Conservation (phyloP, 345 rosid genomes). For the Lumnitzera racemosa region DNA sequence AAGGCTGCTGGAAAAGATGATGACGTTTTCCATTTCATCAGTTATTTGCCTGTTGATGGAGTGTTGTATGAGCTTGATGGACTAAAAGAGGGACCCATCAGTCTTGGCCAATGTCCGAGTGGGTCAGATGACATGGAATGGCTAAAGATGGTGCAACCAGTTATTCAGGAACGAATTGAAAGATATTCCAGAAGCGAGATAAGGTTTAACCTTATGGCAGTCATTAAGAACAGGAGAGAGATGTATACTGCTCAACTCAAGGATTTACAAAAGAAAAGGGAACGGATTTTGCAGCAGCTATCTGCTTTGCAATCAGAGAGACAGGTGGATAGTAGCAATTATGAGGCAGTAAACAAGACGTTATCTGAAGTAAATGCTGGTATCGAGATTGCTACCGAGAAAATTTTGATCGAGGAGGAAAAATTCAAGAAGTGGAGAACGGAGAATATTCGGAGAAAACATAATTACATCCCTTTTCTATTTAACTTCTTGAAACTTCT, state of each 20-base stretch:
- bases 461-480: slow-evolving; percentile 92
- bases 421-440: slow-evolving; percentile 96
- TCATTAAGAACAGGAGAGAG: slow-evolving; percentile 84
- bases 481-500: slow-evolving; percentile 96
- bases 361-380: slow-evolving; percentile 63
- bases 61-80: slow-evolving; percentile 96
- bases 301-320: slow-evolving; percentile 47
- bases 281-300: slow-evolving; percentile 67
- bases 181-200: slow-evolving; percentile 88
- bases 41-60: slow-evolving; percentile 89
- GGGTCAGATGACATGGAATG: slow-evolving; percentile 64
- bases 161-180: slow-evolving; percentile 92
- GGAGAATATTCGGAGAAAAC: slow-evolving; percentile 88
- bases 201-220: slow-evolving; percentile 92
- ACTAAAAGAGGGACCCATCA: slow-evolving; percentile 88
- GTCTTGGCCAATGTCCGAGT: slow-evolving; percentile 73
- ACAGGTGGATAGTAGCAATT: slow-evolving; percentile 34
- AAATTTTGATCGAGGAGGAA: slow-evolving; percentile 91
- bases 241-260: slow-evolving; percentile 75
- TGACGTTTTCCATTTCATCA: slow-evolving; percentile 94
- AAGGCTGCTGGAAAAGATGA: slow-evolving; percentile 87
- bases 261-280: slow-evolving; percentile 81
- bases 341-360: slow-evolving; percentile 48
- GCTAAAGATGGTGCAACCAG: slow-evolving; percentile 87
- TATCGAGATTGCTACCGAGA: slow-evolving; percentile 73